These are phyloP conservation scores for Rubia tinctorum DNA, from an alignment of 305 asterid genomes.

Conservation along the genomic window DNA sequence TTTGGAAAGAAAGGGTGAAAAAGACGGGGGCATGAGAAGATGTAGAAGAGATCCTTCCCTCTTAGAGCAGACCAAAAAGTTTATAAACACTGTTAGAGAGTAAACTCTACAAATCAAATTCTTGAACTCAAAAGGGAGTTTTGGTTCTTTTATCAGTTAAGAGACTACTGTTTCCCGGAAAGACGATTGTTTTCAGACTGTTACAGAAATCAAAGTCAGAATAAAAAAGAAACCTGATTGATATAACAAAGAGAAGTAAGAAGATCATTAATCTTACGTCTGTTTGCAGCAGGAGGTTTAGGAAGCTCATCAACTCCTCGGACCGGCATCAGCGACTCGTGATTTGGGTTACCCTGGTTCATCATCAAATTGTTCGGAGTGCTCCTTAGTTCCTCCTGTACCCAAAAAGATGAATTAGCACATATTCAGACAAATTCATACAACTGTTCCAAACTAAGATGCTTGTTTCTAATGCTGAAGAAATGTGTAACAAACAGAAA, in stretches of 20 bases:
- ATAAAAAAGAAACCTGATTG: background rate
- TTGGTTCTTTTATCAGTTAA: slow-evolving; percentile 30
- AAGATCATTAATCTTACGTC: slow-evolving; percentile 53
- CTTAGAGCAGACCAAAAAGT: slow-evolving; percentile 5
- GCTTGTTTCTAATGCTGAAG: background rate
- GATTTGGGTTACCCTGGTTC: slow-evolving; percentile 57
- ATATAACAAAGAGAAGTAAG: background rate
- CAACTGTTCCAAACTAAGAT: background rate
- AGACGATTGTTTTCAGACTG: slow-evolving; percentile 26
- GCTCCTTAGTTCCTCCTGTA: slow-evolving; percentile 82
- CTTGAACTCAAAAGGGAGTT: background rate
- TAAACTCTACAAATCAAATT: slow-evolving; percentile 24
- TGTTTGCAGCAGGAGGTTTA: slow-evolving; percentile 80
- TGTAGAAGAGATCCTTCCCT: slow-evolving; percentile 23
- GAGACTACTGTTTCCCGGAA: slow-evolving; percentile 37
- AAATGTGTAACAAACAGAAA: background rate
- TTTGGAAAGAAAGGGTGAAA: slow-evolving; percentile 26
- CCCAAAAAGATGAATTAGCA: background rate
- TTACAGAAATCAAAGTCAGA: background rate
- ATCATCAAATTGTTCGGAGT: slow-evolving; percentile 64
- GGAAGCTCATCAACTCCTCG: slow-evolving; percentile 92
- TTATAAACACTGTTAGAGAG: slow-evolving; percentile 32
- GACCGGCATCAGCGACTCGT: slow-evolving; percentile 57
- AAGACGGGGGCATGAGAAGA: slow-evolving; percentile 20
- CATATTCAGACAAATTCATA: background rate